phyloP scores from a whole-genome alignment of 305 asterid genomes.

The Fraxinus sp. region DNA sequence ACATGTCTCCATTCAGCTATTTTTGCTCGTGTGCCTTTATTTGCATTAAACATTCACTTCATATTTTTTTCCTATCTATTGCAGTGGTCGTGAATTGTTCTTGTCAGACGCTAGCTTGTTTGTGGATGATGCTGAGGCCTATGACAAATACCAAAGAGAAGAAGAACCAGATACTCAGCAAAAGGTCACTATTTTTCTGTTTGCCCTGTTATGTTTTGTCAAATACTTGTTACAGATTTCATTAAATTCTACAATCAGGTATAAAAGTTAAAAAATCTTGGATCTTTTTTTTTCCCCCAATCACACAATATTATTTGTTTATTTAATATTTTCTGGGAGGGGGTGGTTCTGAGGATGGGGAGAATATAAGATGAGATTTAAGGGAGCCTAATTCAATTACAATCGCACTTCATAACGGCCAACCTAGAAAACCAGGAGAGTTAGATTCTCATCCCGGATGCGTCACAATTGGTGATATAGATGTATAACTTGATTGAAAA shows the following conservation, averaged over 20 bases:
- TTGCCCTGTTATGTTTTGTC: slow-evolving; percentile 14
- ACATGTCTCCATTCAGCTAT: slow-evolving; percentile 7
- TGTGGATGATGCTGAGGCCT: slow-evolving; percentile 91
- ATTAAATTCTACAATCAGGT: slow-evolving; percentile 9
- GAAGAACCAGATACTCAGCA: slow-evolving; percentile 42
- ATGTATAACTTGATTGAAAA: neutral
- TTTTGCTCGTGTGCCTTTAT: neutral
- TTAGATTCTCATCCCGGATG: neutral
- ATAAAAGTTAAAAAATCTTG: neutral
- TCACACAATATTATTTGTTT: neutral
- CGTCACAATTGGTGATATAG: neutral
- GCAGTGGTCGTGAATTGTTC: slow-evolving; percentile 98
- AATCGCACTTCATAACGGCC: neutral
- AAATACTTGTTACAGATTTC: slow-evolving; percentile 2
- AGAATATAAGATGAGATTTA: neutral
- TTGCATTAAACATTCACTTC: slow-evolving; percentile 21
- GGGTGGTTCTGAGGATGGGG: neutral
- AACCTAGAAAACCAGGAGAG: neutral
- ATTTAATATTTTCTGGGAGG: neutral
- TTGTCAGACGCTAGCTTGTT: slow-evolving; percentile 78
- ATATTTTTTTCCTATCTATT: slow-evolving; percentile 25
- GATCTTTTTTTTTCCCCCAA: too few relatives aligned
- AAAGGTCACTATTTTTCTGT: slow-evolving; percentile 42
- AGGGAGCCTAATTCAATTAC: neutral
- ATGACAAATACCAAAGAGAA: slow-evolving; percentile 73